Evolutionary conservation across 2,329 filamentous ascomycete species (phyloP).

Genomic region (Monosporascus sp.): DNA sequence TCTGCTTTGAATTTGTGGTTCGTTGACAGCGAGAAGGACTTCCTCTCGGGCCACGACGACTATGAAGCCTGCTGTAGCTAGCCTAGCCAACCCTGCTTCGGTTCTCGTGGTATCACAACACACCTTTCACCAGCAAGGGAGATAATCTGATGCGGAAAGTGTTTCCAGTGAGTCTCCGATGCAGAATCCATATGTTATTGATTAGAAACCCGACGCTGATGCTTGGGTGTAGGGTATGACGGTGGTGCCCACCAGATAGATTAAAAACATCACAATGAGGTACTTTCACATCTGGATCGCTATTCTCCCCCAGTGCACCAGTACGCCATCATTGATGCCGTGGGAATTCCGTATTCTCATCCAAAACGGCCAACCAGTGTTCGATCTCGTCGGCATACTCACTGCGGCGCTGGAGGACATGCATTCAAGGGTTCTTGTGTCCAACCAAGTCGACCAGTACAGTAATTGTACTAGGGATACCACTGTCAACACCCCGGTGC

Average conservation of each 20-base stretch:
- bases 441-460: not conserved
- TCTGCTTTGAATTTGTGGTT: too few species aligned
- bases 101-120: conserved; percentile 2
- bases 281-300: not conserved
- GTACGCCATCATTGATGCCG: conserved; percentile 2
- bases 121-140: not conserved
- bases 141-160: not conserved
- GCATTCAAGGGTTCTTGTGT: conserved; percentile 3
- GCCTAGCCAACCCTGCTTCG: not conserved
- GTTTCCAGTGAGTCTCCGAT: not conserved
- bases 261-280: conserved; percentile 6
- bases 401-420: conserved; percentile 8
- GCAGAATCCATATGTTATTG: too few species aligned
- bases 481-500: too few species aligned
- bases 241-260: not conserved
- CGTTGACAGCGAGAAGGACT: not conserved
- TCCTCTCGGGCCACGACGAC: not conserved
- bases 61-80: not conserved
- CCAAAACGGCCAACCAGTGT: conserved; percentile 1
- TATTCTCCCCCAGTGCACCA: not conserved
- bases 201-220: too few species aligned
- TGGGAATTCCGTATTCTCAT: conserved; percentile 4
- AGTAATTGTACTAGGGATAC: too few species aligned
- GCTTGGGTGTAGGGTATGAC: too few species aligned
- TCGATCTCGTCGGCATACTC: conserved; percentile 1